Base-by-base conservation (phyloP, 2,329 filamentous ascomycete species). In the Pestalotiopsis sp. region DNA sequence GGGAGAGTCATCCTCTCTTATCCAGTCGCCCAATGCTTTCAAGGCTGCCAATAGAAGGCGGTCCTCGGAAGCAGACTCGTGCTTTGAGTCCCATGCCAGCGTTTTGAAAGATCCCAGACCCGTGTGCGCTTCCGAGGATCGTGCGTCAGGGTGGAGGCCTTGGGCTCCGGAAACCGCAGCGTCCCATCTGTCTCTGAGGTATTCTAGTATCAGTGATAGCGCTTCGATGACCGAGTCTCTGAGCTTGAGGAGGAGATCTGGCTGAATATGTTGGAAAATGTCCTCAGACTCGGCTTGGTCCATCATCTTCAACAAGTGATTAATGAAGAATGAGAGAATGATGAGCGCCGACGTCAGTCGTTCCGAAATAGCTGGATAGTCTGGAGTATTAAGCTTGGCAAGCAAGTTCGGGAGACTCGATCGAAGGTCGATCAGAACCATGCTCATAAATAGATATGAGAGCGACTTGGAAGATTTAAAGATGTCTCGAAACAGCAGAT, bases 111-210 rank as follows among this genome's bases (percentile, higher is more conserved):
- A 82, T 1, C 86, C 86, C 13, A 80, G 80, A 14, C 79, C 78
- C 1, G 84, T 85, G 52, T 85, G 79, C 14, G 83, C 78, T 2
- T 79, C 79, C 13, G 80, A 81, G 1, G 75, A 70, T 41, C 88
- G 84, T 4, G 88, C 87, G 11, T 86, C 84, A 1, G 86, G 86
- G 73, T 92, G 87, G 6, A 92, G 76, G 2, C 89, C 89, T 76
- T 86, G 84, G 6, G 87, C 87, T 12, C 89, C 90, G 3, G 89
- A 86, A n/a, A 88, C 81, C 2, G 87, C 86, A 4, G 88, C 88
- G 74, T 93, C 91, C 88, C 89, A 92, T n/a, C 90, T 82, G 74
- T 93, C 91, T 56, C 90, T 86, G 1, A 93, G 82, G 75, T 90
- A 91, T 78, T 92, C 91, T 69, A 90, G 85, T 0, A 86, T 85